A percentile compares a stretch with the other conserved stretches of the same genome.
Conservation (phyloP, 768 basidiomycete species). For the Tylopilus intermedius region DNA sequence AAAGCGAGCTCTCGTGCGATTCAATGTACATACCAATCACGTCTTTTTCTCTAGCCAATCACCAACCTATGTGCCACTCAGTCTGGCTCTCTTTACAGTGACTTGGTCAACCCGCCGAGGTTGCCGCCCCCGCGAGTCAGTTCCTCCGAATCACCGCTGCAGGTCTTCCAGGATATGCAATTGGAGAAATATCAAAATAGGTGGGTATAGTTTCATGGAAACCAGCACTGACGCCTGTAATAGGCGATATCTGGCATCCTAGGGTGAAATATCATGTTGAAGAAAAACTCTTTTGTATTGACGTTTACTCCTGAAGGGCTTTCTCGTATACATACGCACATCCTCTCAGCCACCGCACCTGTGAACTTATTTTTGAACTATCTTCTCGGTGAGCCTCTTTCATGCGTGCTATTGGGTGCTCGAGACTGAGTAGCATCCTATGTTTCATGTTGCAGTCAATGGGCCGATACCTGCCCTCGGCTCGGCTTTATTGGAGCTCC, state of each 20-base stretch:
- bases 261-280: conserved; percentile 9
- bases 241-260: conserved; percentile 21
- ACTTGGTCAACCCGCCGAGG: conserved; percentile 34
- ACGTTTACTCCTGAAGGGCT: conserved; percentile 15
- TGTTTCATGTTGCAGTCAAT: conserved; percentile 11
- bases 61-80: conserved; percentile 19
- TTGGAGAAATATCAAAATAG: conserved; percentile 38
- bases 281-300: not conserved
- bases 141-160: conserved; percentile 38
- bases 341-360: conserved; percentile 22
- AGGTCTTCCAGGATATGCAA: conserved; percentile 45
- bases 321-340: conserved; percentile 16
- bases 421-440: not conserved
- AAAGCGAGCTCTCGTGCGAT: not conserved
- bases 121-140: conserved; percentile 35
- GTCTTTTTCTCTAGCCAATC: conserved; percentile 15
- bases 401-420: not conserved
- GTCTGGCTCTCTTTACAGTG: conserved; percentile 36
- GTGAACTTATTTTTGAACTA: conserved; percentile 23
- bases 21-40: not conserved
- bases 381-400: conserved; percentile 19
- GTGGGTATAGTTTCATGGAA: not conserved
- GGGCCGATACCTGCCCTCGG: conserved; percentile 23
- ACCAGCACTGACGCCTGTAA: conserved; percentile 1
- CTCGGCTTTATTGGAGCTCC: conserved; percentile 26